Evolutionary conservation across 1,284 basidiomycete genomes (phyloP), one percentile per base, ranked within the genome.

Genomic region (Afroboletus lepidellus): DNA sequence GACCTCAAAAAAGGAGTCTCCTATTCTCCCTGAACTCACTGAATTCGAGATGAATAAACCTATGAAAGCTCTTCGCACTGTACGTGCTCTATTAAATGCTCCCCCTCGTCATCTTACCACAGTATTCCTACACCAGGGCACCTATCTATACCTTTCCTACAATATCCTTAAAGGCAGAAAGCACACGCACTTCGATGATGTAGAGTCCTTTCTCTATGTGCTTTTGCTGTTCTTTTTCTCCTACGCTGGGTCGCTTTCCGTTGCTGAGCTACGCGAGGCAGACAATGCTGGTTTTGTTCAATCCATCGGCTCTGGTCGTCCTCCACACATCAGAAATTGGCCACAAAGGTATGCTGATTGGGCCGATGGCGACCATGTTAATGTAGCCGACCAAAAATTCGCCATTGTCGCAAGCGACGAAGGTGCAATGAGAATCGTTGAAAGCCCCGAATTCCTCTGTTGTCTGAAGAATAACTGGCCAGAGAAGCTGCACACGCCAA

Each of bases 401-500:
- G 25, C 15, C 15, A 4, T 5, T 3, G 47, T 38, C 20, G 0
- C 5, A 6, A 2, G 1, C 13, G 3, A 7, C 5, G 1, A 16
- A 0, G 46, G 46, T 15, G 8, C 7, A 2, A 13, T 6, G 16
- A 7, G 2, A 3, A 12, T 44, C 9, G 5, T 44, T 12, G 1
- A 27, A 8, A 48, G 41, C 1, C 2, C 21, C 6, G 41, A 39
- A 11, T 29, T 56, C 8, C 0, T 3, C 13, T 3, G n/a, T 5
- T 49, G 49, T n/a, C 25, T 57, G 8, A 2, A 23, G 1, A 33
- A 49, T 0, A 39, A 57, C 8, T 57, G 55, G 49, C 46, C 55
- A 20, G 3, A 38, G 24, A 36, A 30, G 0, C 12, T 53, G 15
- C 46, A 46, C n/a, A n/a, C n/a, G n/a, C 36, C 36, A 9, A 21